Conservation (phyloP, 2,329 filamentous ascomycete species). For the Cercospora sesami region DNA sequence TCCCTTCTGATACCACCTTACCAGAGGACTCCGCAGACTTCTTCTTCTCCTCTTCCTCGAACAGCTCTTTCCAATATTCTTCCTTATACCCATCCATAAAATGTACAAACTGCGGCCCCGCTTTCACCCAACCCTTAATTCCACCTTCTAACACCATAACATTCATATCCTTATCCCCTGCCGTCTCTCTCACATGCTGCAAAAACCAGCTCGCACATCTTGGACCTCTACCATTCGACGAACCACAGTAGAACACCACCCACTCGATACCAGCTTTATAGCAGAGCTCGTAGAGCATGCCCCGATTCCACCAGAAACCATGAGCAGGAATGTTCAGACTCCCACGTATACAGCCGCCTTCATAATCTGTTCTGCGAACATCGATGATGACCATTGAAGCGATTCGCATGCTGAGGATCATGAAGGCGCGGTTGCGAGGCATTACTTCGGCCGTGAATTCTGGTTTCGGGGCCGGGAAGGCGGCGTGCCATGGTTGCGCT, state of each 20-base stretch:
- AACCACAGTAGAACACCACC: slow-evolving; percentile 51
- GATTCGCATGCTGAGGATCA: slow-evolving; percentile 40
- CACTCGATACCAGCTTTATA: slow-evolving; percentile 48
- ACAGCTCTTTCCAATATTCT: slow-evolving; percentile 46
- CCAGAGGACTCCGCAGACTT: neutral
- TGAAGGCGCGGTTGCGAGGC: slow-evolving; percentile 41
- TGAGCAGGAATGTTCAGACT: slow-evolving; percentile 52
- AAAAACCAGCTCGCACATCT: slow-evolving; percentile 43
- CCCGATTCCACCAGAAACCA: slow-evolving; percentile 49
- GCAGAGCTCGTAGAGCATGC: slow-evolving; percentile 47
- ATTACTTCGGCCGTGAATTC: slow-evolving; percentile 41
- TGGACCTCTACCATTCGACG: slow-evolving; percentile 35
- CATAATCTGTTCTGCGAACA: slow-evolving; percentile 50
- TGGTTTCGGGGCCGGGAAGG: slow-evolving; percentile 44
- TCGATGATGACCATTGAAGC: slow-evolving; percentile 46
- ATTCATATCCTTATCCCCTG: slow-evolving; percentile 42
- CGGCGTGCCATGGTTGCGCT: slow-evolving; percentile 43
- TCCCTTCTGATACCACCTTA: neutral
- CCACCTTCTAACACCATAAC: slow-evolving; percentile 47
- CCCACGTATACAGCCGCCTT: slow-evolving; percentile 48
- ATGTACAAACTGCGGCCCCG: slow-evolving; percentile 41
- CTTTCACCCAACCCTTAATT: slow-evolving; percentile 50
- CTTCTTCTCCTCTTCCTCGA: slow-evolving; percentile 33
- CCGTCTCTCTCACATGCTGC: slow-evolving; percentile 37
- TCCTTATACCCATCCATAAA: slow-evolving; percentile 45